Evolutionary conservation across 805 yeast genomes (phyloP).

Genomic region (Metschnikowia lochheadii): DNA sequence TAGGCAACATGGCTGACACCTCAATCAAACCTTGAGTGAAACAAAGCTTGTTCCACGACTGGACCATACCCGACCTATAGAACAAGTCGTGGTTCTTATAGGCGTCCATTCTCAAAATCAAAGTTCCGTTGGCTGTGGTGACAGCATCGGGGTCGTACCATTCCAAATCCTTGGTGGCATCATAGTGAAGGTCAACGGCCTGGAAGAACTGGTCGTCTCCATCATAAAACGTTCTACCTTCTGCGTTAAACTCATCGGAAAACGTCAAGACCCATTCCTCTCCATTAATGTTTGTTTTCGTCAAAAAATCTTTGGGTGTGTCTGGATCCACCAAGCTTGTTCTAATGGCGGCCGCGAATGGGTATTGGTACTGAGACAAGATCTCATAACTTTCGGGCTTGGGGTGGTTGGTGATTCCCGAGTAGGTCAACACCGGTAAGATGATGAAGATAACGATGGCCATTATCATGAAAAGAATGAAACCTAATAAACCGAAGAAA

Average conservation of each 20-base stretch:
- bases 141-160: conserved; percentile 44
- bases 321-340: conserved; percentile 38
- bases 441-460: conserved; percentile 68
- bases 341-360: conserved; percentile 34
- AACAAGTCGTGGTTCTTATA: conserved; percentile 32
- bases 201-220: conserved; percentile 44
- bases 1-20: conserved; percentile 29
- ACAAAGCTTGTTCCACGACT: conserved; percentile 38
- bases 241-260: conserved; percentile 41
- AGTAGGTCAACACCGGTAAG: conserved; percentile 77
- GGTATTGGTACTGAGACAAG: conserved; percentile 28
- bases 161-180: conserved; percentile 41
- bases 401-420: conserved; percentile 51
- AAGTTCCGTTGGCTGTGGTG: conserved; percentile 37
- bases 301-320: conserved; percentile 31
- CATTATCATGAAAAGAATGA: conserved; percentile 55
- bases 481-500: conserved; percentile 56
- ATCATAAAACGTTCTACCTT: conserved; percentile 41
- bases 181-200: conserved; percentile 40
- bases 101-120: conserved; percentile 36
- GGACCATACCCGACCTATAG: conserved; percentile 40
- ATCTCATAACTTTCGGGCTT: conserved; percentile 19
- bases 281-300: conserved; percentile 43
- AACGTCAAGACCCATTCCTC: conserved; percentile 40
- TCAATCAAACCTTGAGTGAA: conserved; percentile 31